Base-by-base conservation (phyloP, 306 rosid genomes). In the Inga laurina region DNA sequence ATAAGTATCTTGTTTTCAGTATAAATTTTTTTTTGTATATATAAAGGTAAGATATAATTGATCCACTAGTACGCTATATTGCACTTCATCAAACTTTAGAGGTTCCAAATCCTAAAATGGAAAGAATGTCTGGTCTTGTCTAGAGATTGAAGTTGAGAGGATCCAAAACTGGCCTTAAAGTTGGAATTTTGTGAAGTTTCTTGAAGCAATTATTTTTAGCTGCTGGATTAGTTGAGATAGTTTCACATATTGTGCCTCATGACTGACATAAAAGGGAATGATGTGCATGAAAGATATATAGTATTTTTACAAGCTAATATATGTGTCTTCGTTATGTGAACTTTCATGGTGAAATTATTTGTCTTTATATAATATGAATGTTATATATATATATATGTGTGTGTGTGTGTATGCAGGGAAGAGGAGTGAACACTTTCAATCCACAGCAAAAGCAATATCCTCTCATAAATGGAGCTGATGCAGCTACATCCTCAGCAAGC, bases 381-480 rank as follows among this genome's bases (percentile, higher is more conserved):
- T 27, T 27, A 27, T 27, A 27, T 45, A 2, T 45, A 2, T 45
- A 11, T 45, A 10, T 52, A 18, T 54, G 6, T 52, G 5, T 54
- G 3, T 8, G 1, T 16, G 7, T 5, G 7, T 7, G 19, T 0
- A 8, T 82, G 85, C 86, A 93, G 98, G 99, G 99, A 56, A 19
- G 45, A 77, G 98, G 98, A 76, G 79, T 96, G 51, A 89, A 68
- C 88, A 37, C 81, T 37, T 96, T 96, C 86, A 79, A 77, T 84
- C 91, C 92, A 56, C 74, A 86, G 62, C 68, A 77, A 82, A 88
- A 81, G 19, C 76, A 74, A 68, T 90, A 92, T 72, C 93, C 97
- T 18, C 89, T 96, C 43, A 86, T 91, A 72, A 85, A 87, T 24
- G 97, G 98, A 21, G 76, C 52, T 22, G 97, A 96, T 85, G 90